Percentiles rank a stretch among this genome's conserved stretches.
These are phyloP conservation scores for Daldinia bambusicola DNA, from an alignment of 495 filamentous ascomycete species.

Conservation along the genomic window DNA sequence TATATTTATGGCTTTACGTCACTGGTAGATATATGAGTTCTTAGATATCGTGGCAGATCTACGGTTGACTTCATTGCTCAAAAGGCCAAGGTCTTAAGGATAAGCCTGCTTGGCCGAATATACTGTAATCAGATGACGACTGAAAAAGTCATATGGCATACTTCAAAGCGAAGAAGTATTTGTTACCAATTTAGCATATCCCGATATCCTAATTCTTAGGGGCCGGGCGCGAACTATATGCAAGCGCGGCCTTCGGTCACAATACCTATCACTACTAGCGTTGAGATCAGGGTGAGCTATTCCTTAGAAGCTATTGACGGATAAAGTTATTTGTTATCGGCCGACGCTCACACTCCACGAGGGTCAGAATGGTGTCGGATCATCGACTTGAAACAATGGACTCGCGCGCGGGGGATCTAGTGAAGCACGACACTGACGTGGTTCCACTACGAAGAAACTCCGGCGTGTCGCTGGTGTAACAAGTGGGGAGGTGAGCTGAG, in stretches of 20 bases:
- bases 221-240: too few relatives aligned
- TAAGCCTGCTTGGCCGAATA: too few relatives aligned
- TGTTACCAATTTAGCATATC: background rate
- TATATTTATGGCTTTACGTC: background rate
- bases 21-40: background rate
- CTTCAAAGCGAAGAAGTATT: background rate
- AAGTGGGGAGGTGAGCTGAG: conserved; percentile 23
- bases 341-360: conserved; percentile 3
- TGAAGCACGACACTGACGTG: conserved; percentile 14
- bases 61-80: background rate
- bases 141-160: too few relatives aligned
- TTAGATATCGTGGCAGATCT: background rate
- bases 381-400: conserved; percentile 21
- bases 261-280: background rate
- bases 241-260: background rate
- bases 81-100: too few relatives aligned
- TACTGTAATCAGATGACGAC: too few relatives aligned
- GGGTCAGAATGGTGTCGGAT: conserved; percentile 3
- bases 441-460: background rate
- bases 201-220: background rate
- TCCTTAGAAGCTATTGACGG: too few relatives aligned
- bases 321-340: background rate
- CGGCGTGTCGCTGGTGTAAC: conserved; percentile 27
- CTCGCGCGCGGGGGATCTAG: conserved; percentile 9
- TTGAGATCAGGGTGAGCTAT: background rate